Base-by-base conservation (phyloP, 768 basidiomycete genomes). In the Tremella fuciformis region DNA sequence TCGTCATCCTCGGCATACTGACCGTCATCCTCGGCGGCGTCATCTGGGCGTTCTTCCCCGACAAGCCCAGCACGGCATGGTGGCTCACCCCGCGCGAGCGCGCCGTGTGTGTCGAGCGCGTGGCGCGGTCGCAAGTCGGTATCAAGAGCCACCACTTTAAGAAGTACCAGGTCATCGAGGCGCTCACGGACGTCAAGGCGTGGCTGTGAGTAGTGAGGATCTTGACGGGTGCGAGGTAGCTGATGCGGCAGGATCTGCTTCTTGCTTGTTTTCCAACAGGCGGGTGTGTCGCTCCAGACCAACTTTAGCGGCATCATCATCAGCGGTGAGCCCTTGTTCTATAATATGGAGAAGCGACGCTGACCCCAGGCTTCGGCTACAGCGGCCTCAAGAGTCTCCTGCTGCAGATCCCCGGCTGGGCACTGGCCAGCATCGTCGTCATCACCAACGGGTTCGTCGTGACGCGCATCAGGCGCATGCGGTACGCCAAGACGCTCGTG, bases 191-290 rank as follows among this genome's bases (percentile, higher is more conserved):
- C 52, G 52, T 62, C n/a, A 66, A 62, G 44, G 64, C 67, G 1
- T 71, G 65, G 60, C 41, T 73, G 8, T 50, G 62, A 52, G 68
- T 73, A 52, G 22, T 59, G n/a, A 64, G 65, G 60, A 66, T 58
- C 38, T 38, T 70, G 29, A 34, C 6, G 29, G 6, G 29, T 34
- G 29, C 11, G 4, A 34, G 29, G 29, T n/a, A n/a, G 29, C 29
- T 34, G 29, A 34, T 11, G 29, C 29, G 29, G 29, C 29, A 34
- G 29, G n/a, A 46, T 46, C 22, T 46, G 42, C 16, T 46, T 46
- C 42, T 46, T 46, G 22, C 42, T 46, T n/a, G 42, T 46, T n/a
- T 46, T 46, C 42, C 42, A 46, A 15, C 42, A 46, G 42, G 42
- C 42, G n/a, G 42, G 42, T 46, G 42, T 46, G 8, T 46, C 42